These are phyloP conservation scores for Blepharisma undulans DNA, from an alignment of 169 alveolate genomes.

Conservation along the genomic window DNA sequence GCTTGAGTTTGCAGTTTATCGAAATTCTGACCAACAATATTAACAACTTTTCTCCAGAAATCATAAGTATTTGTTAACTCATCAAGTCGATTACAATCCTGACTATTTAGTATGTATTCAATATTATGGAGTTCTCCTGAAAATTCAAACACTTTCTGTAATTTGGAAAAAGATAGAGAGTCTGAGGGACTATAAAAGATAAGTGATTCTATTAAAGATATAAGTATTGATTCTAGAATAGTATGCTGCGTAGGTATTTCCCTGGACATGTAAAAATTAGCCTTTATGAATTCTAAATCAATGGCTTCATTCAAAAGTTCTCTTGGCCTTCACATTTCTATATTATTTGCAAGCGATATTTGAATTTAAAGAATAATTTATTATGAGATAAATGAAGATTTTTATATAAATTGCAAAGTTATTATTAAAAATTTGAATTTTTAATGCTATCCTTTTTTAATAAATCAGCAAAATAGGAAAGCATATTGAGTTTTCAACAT, in stretches of 20 bases:
- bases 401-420: too few species aligned
- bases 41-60: neutral
- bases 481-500: too few species aligned
- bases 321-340: neutral
- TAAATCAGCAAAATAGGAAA: too few species aligned
- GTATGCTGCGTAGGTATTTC: neutral
- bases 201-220: neutral
- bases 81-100: neutral
- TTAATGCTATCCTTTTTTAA: too few species aligned
- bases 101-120: neutral
- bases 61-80: neutral
- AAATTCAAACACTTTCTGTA: neutral
- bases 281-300: neutral
- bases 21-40: neutral
- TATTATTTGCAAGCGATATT: too few species aligned
- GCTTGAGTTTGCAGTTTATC: neutral
- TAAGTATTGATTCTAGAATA: neutral
- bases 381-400: too few species aligned
- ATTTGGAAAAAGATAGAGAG: neutral
- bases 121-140: neutral
- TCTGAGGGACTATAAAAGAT: neutral
- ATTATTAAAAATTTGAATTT: neutral
- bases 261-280: neutral
- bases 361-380: too few species aligned
- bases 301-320: neutral